phyloP scores from a whole-genome alignment of 768 basidiomycete genomes.

The Trametes sanguinea region DNA sequence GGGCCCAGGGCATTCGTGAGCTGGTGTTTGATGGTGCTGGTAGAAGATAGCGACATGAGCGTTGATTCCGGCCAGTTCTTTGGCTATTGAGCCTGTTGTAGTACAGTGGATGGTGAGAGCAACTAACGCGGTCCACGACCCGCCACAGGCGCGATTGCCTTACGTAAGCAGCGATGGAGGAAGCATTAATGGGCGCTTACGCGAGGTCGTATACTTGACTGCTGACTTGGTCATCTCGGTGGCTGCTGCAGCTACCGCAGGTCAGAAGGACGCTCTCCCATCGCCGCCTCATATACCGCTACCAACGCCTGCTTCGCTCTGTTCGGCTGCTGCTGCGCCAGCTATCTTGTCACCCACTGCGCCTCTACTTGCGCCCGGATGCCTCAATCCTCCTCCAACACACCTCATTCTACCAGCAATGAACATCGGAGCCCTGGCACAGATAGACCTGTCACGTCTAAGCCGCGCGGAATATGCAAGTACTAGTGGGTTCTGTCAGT shows the following conservation, averaged over 20 bases:
- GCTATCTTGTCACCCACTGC: not conserved
- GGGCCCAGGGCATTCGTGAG: conserved; percentile 61
- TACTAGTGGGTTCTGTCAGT: conserved; percentile 46
- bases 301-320: not conserved
- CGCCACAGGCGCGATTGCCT: not conserved
- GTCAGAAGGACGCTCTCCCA: not conserved
- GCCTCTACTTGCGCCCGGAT: not conserved
- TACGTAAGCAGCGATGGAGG: not conserved
- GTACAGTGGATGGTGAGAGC: not conserved
- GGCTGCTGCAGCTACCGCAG: conserved; percentile 20
- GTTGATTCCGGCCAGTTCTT: not conserved
- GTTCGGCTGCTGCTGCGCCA: not conserved
- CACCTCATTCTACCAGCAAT: not conserved
- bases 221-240: conserved; percentile 1
- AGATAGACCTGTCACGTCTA: conserved; percentile 65
- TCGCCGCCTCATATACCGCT: conserved; percentile 1
- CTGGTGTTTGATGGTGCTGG: conserved; percentile 70
- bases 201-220: not conserved
- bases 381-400: not conserved
- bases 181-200: conserved; percentile 8
- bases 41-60: conserved; percentile 74
- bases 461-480: conserved; percentile 67
- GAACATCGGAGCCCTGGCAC: not conserved
- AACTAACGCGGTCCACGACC: not conserved
- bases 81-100: not conserved